phyloP scores from a whole-genome alignment of 768 basidiomycete species.

The Phlebiopsis flavidoalba region DNA sequence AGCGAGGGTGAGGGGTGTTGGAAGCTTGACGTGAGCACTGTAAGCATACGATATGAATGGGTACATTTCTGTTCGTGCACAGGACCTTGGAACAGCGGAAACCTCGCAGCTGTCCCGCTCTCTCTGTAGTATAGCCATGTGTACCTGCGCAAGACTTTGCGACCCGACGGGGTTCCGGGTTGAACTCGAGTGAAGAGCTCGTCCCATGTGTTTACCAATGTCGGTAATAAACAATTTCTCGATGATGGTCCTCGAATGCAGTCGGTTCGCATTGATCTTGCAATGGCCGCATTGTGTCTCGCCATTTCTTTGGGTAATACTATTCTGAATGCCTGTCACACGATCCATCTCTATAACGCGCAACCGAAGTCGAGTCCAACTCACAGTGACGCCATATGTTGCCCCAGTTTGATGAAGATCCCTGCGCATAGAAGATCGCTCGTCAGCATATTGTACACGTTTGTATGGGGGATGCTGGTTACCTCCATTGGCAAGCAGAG shows the following conservation, averaged over 20 bases:
- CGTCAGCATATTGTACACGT: neutral
- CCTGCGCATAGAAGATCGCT: constrained; percentile 32
- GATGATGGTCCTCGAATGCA: constrained; percentile 67
- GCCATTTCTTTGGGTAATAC: constrained; percentile 66
- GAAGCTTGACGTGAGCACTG: constrained; percentile 35
- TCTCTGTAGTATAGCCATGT: constrained; percentile 70
- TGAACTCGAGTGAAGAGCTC: constrained; percentile 84
- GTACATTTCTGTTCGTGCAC: constrained; percentile 2
- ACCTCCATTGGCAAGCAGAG: constrained; percentile 90
- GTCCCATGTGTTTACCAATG: constrained; percentile 62
- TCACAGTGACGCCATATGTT: constrained; percentile 73
- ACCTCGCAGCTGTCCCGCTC: constrained; percentile 69
- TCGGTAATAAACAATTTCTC: constrained; percentile 75
- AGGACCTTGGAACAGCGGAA: constrained; percentile 84
- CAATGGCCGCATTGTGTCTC: constrained; percentile 49
- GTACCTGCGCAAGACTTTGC: constrained; percentile 96
- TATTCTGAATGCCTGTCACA: constrained; percentile 27
- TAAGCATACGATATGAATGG: neutral
- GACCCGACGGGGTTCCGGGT: constrained; percentile 86
- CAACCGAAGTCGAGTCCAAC: constrained; percentile 16
- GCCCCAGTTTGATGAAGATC: constrained; percentile 86
- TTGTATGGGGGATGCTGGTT: constrained; percentile 15
- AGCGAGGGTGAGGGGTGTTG: constrained; percentile 91
- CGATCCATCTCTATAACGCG: constrained; percentile 18
- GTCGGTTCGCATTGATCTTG: constrained; percentile 96